A percentile compares a stretch with the other conserved stretches of the same genome.
Evolutionary conservation across 768 basidiomycete genomes (phyloP).

Genomic region (Kwoniella botswanensis): DNA sequence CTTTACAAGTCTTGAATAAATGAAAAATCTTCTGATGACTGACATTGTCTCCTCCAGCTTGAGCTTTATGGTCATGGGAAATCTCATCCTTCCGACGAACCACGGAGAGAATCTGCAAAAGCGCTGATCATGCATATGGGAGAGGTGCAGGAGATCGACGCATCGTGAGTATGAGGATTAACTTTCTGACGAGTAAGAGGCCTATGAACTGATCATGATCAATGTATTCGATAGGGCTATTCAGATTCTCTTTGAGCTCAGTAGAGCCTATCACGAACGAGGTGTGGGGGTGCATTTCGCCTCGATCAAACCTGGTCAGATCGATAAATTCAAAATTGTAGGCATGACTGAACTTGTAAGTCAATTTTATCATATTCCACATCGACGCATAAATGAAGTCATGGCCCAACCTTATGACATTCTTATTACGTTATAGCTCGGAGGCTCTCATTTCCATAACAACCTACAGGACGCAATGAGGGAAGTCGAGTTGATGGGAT

Average conservation of each 20-base stretch:
- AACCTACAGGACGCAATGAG: conserved; percentile 49
- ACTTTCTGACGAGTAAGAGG: no score
- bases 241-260: conserved; percentile 79
- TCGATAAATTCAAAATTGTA: conserved; percentile 50
- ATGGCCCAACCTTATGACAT: no score
- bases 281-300: conserved; percentile 58
- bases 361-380: background rate
- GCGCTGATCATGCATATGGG: conserved; percentile 90
- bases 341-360: conserved; percentile 53
- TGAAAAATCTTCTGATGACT: no score
- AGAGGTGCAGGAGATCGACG: conserved; percentile 82
- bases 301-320: conserved; percentile 50
- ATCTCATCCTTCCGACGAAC: conserved; percentile 88
- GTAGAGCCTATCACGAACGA: conserved; percentile 75
- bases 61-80: conserved; percentile 83
- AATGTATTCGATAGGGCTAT: conserved; percentile 58
- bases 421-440: conserved; percentile 24
- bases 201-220: no score
- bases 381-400: background rate
- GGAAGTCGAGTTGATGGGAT: conserved; percentile 48
- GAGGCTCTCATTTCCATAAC: conserved; percentile 45
- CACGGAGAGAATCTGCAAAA: conserved; percentile 70
- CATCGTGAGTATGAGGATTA: conserved; percentile 66
- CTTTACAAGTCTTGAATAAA: no score
- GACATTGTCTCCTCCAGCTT: conserved; percentile 61